Conservation (phyloP, 495 filamentous ascomycete genomes). For the Tricharina praecox region DNA sequence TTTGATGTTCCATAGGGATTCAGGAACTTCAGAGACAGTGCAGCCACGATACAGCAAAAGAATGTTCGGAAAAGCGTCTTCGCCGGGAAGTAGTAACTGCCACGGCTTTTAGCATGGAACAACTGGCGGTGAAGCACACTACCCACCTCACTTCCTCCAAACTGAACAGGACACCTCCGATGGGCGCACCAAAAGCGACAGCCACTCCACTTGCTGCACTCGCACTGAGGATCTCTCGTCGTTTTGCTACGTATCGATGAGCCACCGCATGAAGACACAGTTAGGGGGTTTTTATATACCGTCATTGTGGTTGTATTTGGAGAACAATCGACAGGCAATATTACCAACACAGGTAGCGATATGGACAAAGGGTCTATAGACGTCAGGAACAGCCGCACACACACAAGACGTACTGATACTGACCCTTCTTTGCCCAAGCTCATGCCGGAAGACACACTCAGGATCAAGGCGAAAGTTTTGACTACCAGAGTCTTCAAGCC, state of each 20-base stretch:
- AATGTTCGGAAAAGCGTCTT: slow-evolving; percentile 96
- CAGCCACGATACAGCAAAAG: slow-evolving; percentile 90
- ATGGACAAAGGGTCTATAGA: slow-evolving; percentile 71
- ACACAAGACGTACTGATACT: too few species aligned
- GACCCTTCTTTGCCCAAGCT: slow-evolving; percentile 80
- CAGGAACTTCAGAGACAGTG: slow-evolving; percentile 78
- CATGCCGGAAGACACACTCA: slow-evolving; percentile 81
- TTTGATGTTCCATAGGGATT: slow-evolving; percentile 94
- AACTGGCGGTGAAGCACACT: slow-evolving; percentile 1
- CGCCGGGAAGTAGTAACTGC: slow-evolving; percentile 87
- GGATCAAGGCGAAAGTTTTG: slow-evolving; percentile 66
- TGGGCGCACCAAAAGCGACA: slow-evolving; percentile 85
- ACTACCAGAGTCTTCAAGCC: slow-evolving; percentile 75
- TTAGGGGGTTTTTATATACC: slow-evolving; percentile 31
- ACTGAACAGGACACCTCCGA: slow-evolving; percentile 84
- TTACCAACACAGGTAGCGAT: slow-evolving; percentile 94
- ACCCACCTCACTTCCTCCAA: slow-evolving; percentile 67
- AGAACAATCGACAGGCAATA: slow-evolving; percentile 79
- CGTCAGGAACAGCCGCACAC: too few species aligned
- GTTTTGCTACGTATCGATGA: slow-evolving; percentile 32
- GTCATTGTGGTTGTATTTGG: slow-evolving; percentile 87
- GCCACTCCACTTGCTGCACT: slow-evolving; percentile 85
- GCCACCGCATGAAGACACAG: not conserved
- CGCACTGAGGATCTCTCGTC: slow-evolving; percentile 82
- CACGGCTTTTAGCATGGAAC: slow-evolving; percentile 2